Conservation (phyloP, 2,329 filamentous ascomycete species). For the Ascochyta pisi region DNA sequence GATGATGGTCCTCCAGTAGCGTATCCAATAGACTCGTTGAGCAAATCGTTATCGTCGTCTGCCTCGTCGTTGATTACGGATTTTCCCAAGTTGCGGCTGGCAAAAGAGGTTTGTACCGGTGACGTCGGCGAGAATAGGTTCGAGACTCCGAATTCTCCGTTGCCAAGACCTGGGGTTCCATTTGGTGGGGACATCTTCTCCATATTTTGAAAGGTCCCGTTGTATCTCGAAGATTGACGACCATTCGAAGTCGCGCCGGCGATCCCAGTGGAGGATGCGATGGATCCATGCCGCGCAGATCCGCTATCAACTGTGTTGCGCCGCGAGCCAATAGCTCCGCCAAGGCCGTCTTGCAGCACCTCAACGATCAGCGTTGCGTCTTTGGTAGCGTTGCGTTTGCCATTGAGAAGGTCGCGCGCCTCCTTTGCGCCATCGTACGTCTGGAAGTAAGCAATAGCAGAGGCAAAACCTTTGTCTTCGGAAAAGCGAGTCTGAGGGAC, state of each 20-base stretch:
- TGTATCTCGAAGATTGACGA: slow-evolving; percentile 67
- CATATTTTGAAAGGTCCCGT: slow-evolving; percentile 66
- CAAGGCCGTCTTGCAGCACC: slow-evolving; percentile 54
- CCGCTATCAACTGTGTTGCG: slow-evolving; percentile 63
- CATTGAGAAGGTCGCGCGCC: slow-evolving; percentile 65
- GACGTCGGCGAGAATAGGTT: slow-evolving; percentile 76
- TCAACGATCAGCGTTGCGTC: slow-evolving; percentile 67
- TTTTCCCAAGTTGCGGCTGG: slow-evolving; percentile 68
- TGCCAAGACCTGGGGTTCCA: slow-evolving; percentile 59
- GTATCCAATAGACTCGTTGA: slow-evolving; percentile 75
- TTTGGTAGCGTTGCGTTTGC: slow-evolving; percentile 67
- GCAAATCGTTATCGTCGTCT: slow-evolving; percentile 75
- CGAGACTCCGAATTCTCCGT: slow-evolving; percentile 67
- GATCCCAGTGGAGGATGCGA: slow-evolving; percentile 56
- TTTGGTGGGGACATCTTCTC: slow-evolving; percentile 69
- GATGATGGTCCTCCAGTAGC: slow-evolving; percentile 69
- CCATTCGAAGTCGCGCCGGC: slow-evolving; percentile 46
- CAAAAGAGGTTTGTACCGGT: slow-evolving; percentile 73
- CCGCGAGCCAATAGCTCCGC: slow-evolving; percentile 53
- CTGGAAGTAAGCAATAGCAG: slow-evolving; percentile 66
- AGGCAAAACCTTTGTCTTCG: slow-evolving; percentile 64
- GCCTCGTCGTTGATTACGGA: slow-evolving; percentile 73
- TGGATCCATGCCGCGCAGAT: slow-evolving; percentile 52
- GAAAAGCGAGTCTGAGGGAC: slow-evolving; percentile 58
- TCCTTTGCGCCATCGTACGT: slow-evolving; percentile 65